Base-by-base conservation (phyloP, 192 early-diverging fungal species). In the Allomyces javanicus region DNA sequence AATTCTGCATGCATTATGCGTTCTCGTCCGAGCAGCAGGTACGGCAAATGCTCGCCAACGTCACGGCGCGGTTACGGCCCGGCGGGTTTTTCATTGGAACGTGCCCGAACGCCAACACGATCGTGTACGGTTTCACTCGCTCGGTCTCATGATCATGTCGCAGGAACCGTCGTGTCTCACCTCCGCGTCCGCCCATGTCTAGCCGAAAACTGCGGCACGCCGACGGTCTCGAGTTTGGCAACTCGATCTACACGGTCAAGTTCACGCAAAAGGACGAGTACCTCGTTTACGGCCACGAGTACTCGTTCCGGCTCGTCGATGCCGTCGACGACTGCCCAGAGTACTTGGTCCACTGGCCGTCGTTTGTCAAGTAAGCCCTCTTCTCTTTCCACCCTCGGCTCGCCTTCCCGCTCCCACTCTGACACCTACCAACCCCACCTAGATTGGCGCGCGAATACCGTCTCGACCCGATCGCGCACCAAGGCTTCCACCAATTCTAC, bases 291-390 rank as follows among this genome's bases (percentile, higher is more conserved):
- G 93, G 92, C 7, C 79, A 84, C 69, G 85, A 88, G 33, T 97
- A 97, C 70, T 79, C 79, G 77, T 99, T 99, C 74, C 83, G 91
- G 65, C 79, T 97, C 19, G 85, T 85, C 40, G 94, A 99, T 74
- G 96, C 96, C 0, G 90, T 99, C 9, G 90, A 96, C 68, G 85
- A 92, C 70, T 96, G 94, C 76, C 92, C 93, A 4, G 94, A 97
- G 74, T 96, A 92, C 72, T 76, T 97, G 55, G 85, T 97, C 0
- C 87, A 93, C 62, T 88, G 93, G 72, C 84, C 86, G 6, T 85
- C 86, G 0, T 84, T 99, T 62, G 75, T 84, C 65, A 73, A 72
- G 86, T 89, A 79, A 58, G 70, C 6, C 63, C 33, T 7, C 33
- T 40, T 40, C 33, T 40, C 33, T 40, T 7, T 7, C 7, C 7